Conservation (phyloP, 495 filamentous ascomycete genomes). For the Bombardia bombarda region DNA sequence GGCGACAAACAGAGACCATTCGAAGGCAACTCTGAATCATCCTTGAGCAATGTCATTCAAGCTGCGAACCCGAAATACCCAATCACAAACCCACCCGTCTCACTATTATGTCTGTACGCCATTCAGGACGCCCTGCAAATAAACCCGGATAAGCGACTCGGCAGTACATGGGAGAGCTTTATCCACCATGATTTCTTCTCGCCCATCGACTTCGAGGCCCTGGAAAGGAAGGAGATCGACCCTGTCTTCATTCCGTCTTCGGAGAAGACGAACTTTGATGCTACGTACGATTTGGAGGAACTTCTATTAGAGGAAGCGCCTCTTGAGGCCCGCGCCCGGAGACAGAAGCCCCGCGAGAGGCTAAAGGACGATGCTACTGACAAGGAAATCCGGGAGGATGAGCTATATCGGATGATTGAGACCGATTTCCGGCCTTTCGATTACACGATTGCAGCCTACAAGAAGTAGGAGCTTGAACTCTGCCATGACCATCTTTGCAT, state of each 20-base stretch:
- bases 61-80: slow-evolving; percentile 80
- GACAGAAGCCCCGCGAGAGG: slow-evolving; percentile 87
- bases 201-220: slow-evolving; percentile 71
- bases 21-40: slow-evolving; percentile 75
- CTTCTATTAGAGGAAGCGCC: slow-evolving; percentile 91
- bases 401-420: slow-evolving; percentile 90
- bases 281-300: slow-evolving; percentile 95
- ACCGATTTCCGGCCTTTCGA: slow-evolving; percentile 93
- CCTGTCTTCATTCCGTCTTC: slow-evolving; percentile 88
- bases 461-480: slow-evolving; percentile 37
- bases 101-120: slow-evolving; percentile 76
- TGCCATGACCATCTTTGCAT: background rate
- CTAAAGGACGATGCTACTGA: slow-evolving; percentile 91
- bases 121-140: slow-evolving; percentile 74
- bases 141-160: slow-evolving; percentile 73
- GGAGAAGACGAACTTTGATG: slow-evolving; percentile 98
- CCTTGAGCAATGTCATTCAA: slow-evolving; percentile 70
- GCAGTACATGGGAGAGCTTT: slow-evolving; percentile 73
- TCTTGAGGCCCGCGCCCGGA: slow-evolving; percentile 80
- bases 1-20: slow-evolving; percentile 74
- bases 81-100: slow-evolving; percentile 81
- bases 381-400: slow-evolving; percentile 90
- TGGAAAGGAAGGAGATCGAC: slow-evolving; percentile 84
- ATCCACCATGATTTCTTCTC: slow-evolving; percentile 84
- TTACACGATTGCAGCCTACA: slow-evolving; percentile 70